These are phyloP conservation scores for Neurospora sp. DNA, from an alignment of 495 filamentous ascomycete species.

Conservation along the genomic window DNA sequence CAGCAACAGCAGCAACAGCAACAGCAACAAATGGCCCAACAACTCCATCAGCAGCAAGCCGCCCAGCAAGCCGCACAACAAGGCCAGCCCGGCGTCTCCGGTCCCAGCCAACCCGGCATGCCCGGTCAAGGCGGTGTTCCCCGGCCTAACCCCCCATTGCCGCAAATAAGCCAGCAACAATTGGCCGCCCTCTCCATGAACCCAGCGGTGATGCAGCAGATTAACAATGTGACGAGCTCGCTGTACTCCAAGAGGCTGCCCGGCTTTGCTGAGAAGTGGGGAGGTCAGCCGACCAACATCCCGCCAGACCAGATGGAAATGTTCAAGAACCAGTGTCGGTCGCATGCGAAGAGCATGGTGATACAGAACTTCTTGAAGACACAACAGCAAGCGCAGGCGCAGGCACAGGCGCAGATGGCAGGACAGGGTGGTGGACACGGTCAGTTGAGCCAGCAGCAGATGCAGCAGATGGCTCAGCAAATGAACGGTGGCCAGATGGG, in stretches of 20 bases:
- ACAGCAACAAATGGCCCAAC: constrained; percentile 26
- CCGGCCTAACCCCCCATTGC: background rate
- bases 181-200: constrained; percentile 6
- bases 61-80: background rate
- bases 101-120: background rate
- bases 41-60: constrained; percentile 21
- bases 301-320: constrained; percentile 23
- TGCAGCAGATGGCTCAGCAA: background rate
- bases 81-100: background rate
- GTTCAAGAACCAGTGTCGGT: constrained; percentile 18
- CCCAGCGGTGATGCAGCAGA: constrained; percentile 9
- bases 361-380: constrained; percentile 12
- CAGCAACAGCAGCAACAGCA: constrained; percentile 31
- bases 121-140: background rate
- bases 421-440: constrained; percentile 4
- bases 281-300: constrained; percentile 19
- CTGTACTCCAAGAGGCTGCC: constrained; percentile 41
- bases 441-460: background rate
- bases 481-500: background rate
- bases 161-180: constrained; percentile 23
- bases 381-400: constrained; percentile 30
- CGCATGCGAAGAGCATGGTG: constrained; percentile 16
- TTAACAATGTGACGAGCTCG: constrained; percentile 25
- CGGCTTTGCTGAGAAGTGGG: constrained; percentile 29
- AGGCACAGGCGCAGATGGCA: constrained; percentile 19